Evolutionary conservation across 345 rosid genomes (phyloP), one percentile per base, ranked within the genome.

Genomic region (Bruguiera parviflora): DNA sequence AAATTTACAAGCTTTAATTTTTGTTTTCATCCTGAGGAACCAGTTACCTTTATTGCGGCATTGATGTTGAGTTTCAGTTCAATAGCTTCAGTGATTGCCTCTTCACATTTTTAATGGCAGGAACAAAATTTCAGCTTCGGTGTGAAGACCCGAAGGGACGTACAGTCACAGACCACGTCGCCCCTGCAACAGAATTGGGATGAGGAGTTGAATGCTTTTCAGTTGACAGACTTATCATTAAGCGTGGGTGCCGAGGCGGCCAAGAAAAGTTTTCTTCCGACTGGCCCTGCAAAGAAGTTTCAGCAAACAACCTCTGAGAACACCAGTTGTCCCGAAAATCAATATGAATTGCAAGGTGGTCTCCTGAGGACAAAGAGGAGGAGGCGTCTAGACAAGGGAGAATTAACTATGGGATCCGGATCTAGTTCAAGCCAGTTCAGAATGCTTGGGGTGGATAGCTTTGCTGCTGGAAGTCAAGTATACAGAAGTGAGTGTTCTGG

Each of bases 181-280:
- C 37, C 72, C 9, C 47, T 0, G 9, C 64, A 15, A 8, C 43
- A 28, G 31, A n/a, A 60, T 37, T 53, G 4, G 24, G 61, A 63
- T 7, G 59, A 71, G 11, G 68, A 63, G 43, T 10, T 32, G 13
- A 53, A 15, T 6, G 11, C 53, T 62, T 31, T 18, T 33, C 24
- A 43, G n/a, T 24, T 62, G 10, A 70, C 63, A 10, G 62, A 61
- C n/a, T 63, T 71, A 56, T 63, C 74, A 22, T 39, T 71, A 71
- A 63, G 74, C 55, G 39, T 52, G 55, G 74, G 67, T 20, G 3
- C 19, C 35, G 53, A 43, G 28, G 53, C 15, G n/a, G 11, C 57
- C 65, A 37, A 60, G 49, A 16, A 59, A 55, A 7, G 5, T 19
- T 20, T 21, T 43, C 15, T n/a, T 16, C 46, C 16, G 2, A 8